Evolutionary conservation across 148 eudicot species (phyloP).

Genomic region (Fagopyrum homotropicum): DNA sequence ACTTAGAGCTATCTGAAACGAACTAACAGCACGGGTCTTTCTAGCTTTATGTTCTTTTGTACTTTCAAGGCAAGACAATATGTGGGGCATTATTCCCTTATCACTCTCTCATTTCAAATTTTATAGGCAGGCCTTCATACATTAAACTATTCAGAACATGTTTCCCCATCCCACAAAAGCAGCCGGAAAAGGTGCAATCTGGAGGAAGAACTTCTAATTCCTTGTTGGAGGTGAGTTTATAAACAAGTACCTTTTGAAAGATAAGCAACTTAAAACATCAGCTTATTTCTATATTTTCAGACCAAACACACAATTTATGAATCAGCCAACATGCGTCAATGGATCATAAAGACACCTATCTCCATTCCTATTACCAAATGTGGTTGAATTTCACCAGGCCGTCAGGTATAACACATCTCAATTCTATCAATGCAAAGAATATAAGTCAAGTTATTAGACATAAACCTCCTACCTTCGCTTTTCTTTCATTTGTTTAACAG

Average conservation of each 20-base stretch:
- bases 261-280: not conserved
- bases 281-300: not conserved
- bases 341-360: not conserved
- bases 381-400: not conserved
- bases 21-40: not conserved
- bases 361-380: not conserved
- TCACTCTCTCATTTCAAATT: not conserved
- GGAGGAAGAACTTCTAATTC: not conserved
- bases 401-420: not conserved
- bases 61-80: not conserved
- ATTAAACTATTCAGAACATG: not conserved
- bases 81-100: not conserved
- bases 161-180: not conserved
- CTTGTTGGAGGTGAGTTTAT: not conserved
- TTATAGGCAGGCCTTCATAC: not conserved
- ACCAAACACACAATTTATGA: not conserved
- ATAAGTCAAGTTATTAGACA: not conserved
- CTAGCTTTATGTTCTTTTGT: not conserved
- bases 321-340: not conserved
- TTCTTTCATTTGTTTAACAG: constrained; percentile 98
- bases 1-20: not conserved
- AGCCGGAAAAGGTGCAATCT: not conserved
- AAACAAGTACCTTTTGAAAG: not conserved
- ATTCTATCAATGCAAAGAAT: not conserved
- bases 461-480: constrained; percentile 64